These are phyloP conservation scores for Mycena citricolor DNA, from an alignment of 1,284 basidiomycete genomes.

Conservation along the genomic window DNA sequence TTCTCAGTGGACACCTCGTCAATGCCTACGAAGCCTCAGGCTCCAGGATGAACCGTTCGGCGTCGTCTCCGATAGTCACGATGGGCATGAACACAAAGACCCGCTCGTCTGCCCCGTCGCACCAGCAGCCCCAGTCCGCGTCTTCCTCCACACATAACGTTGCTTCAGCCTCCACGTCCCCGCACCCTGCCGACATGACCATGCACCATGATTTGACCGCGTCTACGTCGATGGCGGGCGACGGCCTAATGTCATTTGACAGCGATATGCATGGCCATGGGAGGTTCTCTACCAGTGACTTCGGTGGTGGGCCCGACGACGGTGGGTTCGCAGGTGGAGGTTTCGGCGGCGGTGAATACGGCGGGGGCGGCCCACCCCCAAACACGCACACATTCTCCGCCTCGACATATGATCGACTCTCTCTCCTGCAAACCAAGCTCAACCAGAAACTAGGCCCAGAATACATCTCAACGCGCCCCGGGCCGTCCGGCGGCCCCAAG, in stretches of 20 bases:
- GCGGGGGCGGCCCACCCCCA: slow-evolving; percentile 19
- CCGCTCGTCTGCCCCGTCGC: not conserved
- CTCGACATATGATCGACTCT: slow-evolving; percentile 59
- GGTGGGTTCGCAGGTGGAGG: too few relatives aligned
- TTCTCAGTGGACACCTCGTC: slow-evolving; percentile 20
- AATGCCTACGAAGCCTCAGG: slow-evolving; percentile 16
- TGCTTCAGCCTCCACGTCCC: too few relatives aligned
- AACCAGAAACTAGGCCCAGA: slow-evolving; percentile 92
- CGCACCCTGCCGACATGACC: too few relatives aligned
- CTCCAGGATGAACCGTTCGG: too few relatives aligned
- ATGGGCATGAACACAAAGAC: not conserved
- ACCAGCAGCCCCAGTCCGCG: not conserved
- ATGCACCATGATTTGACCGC: too few relatives aligned
- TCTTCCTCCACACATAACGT: too few relatives aligned
- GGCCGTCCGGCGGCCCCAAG: slow-evolving; percentile 83
- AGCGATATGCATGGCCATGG: slow-evolving; percentile 18
- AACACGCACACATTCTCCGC: slow-evolving; percentile 33
- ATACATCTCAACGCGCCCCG: slow-evolving; percentile 86
- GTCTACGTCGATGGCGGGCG: slow-evolving; percentile 12
- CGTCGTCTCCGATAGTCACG: too few relatives aligned
- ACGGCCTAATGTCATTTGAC: slow-evolving; percentile 21
- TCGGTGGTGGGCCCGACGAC: slow-evolving; percentile 25
- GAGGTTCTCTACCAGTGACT: too few relatives aligned
- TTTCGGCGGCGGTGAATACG: too few relatives aligned
- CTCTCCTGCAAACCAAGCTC: slow-evolving; percentile 78